Percentiles rank a stretch among this genome's conserved stretches.
These are phyloP conservation scores for Naganishia sp. DNA, from an alignment of 1,284 basidiomycete genomes.

Conservation along the genomic window DNA sequence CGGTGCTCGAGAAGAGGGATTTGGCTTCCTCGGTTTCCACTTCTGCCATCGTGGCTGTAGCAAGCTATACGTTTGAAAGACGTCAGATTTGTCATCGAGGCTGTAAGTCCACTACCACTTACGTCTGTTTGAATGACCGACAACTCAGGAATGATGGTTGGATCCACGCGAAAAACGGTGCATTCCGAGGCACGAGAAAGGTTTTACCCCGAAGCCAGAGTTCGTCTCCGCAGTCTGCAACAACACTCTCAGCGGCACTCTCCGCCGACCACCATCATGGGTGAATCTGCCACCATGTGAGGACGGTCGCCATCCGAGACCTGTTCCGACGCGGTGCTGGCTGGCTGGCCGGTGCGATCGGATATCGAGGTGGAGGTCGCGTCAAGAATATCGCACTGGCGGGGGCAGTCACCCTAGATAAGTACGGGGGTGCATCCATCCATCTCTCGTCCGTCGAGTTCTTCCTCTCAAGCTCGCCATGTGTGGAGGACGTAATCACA, in stretches of 20 bases:
- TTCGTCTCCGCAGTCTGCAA: too few relatives aligned
- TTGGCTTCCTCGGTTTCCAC: background rate
- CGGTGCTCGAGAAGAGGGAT: slow-evolving; percentile 35
- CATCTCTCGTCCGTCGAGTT: too few relatives aligned
- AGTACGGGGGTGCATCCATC: background rate
- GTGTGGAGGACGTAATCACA: background rate
- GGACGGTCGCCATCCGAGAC: too few relatives aligned
- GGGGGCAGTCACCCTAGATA: slow-evolving; percentile 7
- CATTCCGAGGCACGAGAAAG: too few relatives aligned
- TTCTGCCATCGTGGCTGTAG: slow-evolving; percentile 5
- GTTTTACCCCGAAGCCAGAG: too few relatives aligned
- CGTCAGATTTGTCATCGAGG: background rate
- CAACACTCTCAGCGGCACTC: too few relatives aligned
- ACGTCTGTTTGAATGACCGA: background rate
- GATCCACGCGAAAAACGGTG: too few relatives aligned
- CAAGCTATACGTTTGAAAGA: background rate
- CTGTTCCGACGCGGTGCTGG: too few relatives aligned
- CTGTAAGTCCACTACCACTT: too few relatives aligned
- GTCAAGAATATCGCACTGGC: background rate
- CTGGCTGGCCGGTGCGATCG: slow-evolving; percentile 13
- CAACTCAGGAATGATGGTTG: background rate
- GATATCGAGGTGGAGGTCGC: slow-evolving; percentile 1
- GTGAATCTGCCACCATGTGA: too few relatives aligned
- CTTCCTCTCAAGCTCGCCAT: background rate
- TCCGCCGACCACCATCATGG: background rate